Conservation (phyloP, 768 basidiomycete genomes). For the Galerina sulciceps region DNA sequence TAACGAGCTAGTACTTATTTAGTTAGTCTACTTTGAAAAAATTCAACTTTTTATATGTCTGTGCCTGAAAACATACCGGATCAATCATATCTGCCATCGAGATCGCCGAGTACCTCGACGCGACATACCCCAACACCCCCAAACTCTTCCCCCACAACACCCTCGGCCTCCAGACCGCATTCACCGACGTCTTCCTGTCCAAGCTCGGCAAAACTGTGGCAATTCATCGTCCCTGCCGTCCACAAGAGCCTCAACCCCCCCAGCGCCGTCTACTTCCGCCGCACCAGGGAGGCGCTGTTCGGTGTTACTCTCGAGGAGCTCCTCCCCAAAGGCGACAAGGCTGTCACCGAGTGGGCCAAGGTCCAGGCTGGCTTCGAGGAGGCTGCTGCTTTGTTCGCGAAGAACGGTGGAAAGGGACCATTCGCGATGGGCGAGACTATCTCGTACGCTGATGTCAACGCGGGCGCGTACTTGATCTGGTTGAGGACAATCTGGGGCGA, state of each 20-base stretch:
- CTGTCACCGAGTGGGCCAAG: conserved; percentile 18
- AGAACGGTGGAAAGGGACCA: conserved; percentile 17
- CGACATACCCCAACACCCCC: conserved; percentile 48
- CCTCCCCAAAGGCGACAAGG: conserved; percentile 15
- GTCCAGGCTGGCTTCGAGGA: conserved; percentile 18
- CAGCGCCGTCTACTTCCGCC: conserved; percentile 4
- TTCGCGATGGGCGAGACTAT: conserved; percentile 32
- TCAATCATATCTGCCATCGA: no score
- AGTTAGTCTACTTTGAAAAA: no score
- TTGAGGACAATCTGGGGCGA: conserved; percentile 29
- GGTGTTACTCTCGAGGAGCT: conserved; percentile 17
- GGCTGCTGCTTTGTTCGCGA: conserved; percentile 21
- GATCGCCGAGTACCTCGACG: conserved; percentile 56
- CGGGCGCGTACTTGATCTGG: conserved; percentile 24
- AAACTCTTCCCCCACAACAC: conserved; percentile 33
- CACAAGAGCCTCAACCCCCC: conserved; percentile 1
- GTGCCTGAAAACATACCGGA: no score
- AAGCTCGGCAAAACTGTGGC: neutral
- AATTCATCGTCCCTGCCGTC: conserved; percentile 3
- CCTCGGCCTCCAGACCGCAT: conserved; percentile 19
- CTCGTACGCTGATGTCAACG: no score
- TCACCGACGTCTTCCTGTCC: neutral
- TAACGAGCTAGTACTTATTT: no score
- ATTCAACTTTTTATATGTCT: no score
- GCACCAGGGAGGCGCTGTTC: conserved; percentile 13